Evolutionary conservation across 208 protist species (phyloP), one percentile per base, ranked within the genome.

Genomic region (Novymonas esmeraldas): DNA sequence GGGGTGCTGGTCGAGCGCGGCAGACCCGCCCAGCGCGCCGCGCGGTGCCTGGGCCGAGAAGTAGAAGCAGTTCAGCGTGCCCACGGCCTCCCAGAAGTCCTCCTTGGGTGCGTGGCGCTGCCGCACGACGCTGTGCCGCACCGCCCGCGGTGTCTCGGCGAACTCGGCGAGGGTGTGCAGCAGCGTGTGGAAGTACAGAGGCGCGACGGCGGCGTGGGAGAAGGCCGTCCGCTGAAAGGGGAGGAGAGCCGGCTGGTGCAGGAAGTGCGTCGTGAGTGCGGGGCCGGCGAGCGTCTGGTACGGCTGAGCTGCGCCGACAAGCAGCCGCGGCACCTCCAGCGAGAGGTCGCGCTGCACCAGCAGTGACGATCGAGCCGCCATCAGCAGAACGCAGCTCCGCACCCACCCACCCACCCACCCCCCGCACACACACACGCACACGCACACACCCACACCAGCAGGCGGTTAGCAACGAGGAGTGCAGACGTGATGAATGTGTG

Each of bases 221-320:
- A 96, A 90, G 26, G 85, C 76, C 0, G 78, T 55, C 13, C 56
- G 49, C 66, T 93, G 87, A 39, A 95, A 94, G 0, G 85, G 80
- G 33, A 93, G 68, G 14, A 92, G 68, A 13, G 64, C 61, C 2
- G 85, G 79, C 34, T 92, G 78, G 45, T 71, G 74, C 4, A 81
- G 36, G 49, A 96, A 96, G 65, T 85, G 73, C 2, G 82, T 75
- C 13, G 78, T 85, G 11, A 96, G 82, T 10, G 85, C 91, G 0
- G 91, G 86, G 33, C 91, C 91, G 6, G 79, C 80, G 34, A 94
- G 52, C 7, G 91, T 96, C 31, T 88, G 81, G 63, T 96, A 96
- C 31, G 91, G 91, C 80, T 96, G 91, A 20, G 84, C 88, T 0
- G 88, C 79, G 2, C 77, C 79, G 28, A 93, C 45, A 7, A 93